phyloP scores from a whole-genome alignment of 345 rosid species.

The Eucalyptus curtisii region DNA sequence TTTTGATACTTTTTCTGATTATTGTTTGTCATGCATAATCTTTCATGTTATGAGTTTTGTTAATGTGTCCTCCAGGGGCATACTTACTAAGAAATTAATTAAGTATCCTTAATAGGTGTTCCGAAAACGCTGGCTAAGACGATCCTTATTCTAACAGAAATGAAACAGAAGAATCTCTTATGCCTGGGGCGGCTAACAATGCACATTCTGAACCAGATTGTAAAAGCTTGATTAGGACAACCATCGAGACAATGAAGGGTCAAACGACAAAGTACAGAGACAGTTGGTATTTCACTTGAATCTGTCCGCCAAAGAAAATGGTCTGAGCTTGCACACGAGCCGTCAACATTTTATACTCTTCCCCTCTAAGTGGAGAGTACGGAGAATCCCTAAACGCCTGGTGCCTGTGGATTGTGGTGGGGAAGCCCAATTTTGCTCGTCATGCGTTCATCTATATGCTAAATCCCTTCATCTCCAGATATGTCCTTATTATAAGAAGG shows the following conservation, averaged over 20 bases:
- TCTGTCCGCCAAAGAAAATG: background rate
- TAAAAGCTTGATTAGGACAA: background rate
- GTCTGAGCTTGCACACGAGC: background rate
- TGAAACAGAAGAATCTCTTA: background rate
- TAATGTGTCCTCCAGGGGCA: background rate
- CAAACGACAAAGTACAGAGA: background rate
- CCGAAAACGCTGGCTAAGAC: background rate
- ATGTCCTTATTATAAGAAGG: background rate
- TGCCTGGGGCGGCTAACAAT: background rate
- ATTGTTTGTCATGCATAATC: too few species aligned
- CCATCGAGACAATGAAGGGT: background rate
- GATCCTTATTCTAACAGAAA: background rate
- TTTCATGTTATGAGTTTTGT: too few species aligned
- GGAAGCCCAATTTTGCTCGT: background rate
- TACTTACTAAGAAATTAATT: background rate
- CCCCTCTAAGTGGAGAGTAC: background rate
- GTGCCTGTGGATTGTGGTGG: background rate
- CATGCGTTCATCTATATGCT: background rate
- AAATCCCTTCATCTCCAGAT: background rate
- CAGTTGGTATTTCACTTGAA: background rate
- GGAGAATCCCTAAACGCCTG: background rate
- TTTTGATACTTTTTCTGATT: too few species aligned
- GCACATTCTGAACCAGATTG: background rate
- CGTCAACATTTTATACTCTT: background rate
- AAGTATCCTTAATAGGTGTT: background rate